These are phyloP conservation scores for Boeremia exigua DNA, from an alignment of 2,329 filamentous ascomycete species.

Conservation along the genomic window DNA sequence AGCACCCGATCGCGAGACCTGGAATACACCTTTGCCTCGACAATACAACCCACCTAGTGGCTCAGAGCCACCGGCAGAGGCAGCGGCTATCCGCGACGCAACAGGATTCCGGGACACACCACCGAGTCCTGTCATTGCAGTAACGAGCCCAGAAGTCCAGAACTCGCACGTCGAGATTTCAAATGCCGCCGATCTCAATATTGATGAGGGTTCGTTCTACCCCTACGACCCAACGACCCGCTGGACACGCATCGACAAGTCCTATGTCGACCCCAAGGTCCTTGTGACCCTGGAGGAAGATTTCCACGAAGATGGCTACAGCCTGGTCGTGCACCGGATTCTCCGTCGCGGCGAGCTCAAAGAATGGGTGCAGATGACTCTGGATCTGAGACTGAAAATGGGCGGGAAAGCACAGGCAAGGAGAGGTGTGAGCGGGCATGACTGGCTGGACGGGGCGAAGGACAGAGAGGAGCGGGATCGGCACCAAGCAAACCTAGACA, in stretches of 20 bases:
- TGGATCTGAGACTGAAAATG: conserved; percentile 16
- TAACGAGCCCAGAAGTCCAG: neutral
- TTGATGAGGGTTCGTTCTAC: conserved; percentile 19
- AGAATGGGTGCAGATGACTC: conserved; percentile 25
- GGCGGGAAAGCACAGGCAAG: neutral
- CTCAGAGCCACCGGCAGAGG: neutral
- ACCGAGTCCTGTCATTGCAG: conserved; percentile 4
- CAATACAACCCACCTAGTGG: neutral
- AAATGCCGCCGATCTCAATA: neutral
- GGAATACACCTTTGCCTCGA: conserved; percentile 3
- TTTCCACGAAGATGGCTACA: conserved; percentile 25
- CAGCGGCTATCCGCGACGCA: conserved; percentile 1
- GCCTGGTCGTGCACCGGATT: conserved; percentile 23
- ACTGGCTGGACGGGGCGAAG: conserved; percentile 37
- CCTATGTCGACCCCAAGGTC: conserved; percentile 25
- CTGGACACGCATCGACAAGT: conserved; percentile 29
- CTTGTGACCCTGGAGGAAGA: conserved; percentile 22
- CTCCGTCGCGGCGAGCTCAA: conserved; percentile 24
- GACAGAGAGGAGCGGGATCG: conserved; percentile 24
- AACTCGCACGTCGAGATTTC: neutral
- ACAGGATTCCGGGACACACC: conserved; percentile 8
- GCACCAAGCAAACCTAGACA: conserved; percentile 18
- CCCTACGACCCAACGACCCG: conserved; percentile 4
- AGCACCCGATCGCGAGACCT: conserved; percentile 4
- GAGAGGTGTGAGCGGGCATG: conserved; percentile 5